phyloP scores from a whole-genome alignment of 2,329 filamentous ascomycete genomes.

The Fusarium fracticaudum region DNA sequence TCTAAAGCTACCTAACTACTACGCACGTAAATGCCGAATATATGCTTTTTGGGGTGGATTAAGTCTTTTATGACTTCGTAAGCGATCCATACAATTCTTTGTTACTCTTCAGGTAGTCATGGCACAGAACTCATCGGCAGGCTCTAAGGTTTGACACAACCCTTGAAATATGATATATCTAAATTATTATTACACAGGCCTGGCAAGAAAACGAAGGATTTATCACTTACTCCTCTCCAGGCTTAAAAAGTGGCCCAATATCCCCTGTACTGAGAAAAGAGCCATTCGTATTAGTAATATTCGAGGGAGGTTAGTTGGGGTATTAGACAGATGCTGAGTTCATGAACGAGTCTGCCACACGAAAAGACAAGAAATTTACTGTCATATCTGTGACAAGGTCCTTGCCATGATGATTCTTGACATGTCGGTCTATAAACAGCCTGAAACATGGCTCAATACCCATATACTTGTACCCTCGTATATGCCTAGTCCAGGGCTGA shows the following conservation, averaged over 20 bases:
- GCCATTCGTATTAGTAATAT: not conserved
- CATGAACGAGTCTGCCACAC: not conserved
- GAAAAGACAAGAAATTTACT: not conserved
- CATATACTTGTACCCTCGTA: not conserved
- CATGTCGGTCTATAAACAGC: not conserved
- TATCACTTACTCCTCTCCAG: not conserved
- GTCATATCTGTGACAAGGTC: not conserved
- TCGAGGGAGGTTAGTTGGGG: not conserved
- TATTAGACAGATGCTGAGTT: not conserved
- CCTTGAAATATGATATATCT: not conserved
- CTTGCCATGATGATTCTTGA: not conserved
- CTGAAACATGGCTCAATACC: not conserved
- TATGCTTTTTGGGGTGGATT: not conserved
- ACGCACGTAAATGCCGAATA: not conserved
- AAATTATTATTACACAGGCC: not conserved
- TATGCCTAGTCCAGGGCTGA: not conserved
- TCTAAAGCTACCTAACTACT: no score
- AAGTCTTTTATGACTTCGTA: not conserved
- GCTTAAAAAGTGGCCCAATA: not conserved
- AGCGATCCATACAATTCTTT: not conserved
- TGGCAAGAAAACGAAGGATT: no score
- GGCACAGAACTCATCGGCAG: not conserved
- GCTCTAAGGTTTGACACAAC: not conserved
- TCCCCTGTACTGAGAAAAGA: no score
- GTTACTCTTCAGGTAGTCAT: not conserved